These are phyloP conservation scores for Aspergillus campestris DNA, from an alignment of 495 filamentous ascomycete genomes.

Conservation along the genomic window DNA sequence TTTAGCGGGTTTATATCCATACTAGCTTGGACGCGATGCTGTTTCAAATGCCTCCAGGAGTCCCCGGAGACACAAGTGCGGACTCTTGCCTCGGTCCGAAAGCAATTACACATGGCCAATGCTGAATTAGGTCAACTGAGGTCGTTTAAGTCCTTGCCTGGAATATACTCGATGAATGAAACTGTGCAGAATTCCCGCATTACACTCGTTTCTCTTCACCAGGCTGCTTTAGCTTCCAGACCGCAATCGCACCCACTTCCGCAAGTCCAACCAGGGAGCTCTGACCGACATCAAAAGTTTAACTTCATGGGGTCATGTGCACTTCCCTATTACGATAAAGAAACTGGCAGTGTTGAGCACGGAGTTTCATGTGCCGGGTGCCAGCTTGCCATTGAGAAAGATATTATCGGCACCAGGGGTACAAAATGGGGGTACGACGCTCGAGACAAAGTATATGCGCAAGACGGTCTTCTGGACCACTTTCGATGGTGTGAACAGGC, in stretches of 20 bases:
- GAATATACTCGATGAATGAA: slow-evolving; percentile 26
- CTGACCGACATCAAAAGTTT: slow-evolving; percentile 19
- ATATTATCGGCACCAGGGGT: slow-evolving; percentile 18
- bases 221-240: slow-evolving; percentile 18
- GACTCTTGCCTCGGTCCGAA: slow-evolving; percentile 21
- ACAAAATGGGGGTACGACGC: slow-evolving; percentile 18
- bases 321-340: slow-evolving; percentile 32
- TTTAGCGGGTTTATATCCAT: slow-evolving; percentile 29
- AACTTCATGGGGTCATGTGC: slow-evolving; percentile 29
- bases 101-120: slow-evolving; percentile 25
- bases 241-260: slow-evolving; percentile 9
- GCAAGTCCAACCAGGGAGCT: slow-evolving; percentile 10
- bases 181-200: slow-evolving; percentile 17
- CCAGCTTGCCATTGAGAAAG: slow-evolving; percentile 28
- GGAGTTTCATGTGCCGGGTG: slow-evolving; percentile 34
- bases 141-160: slow-evolving; percentile 27
- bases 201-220: slow-evolving; percentile 23
- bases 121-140: slow-evolving; percentile 14
- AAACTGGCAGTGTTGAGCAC: slow-evolving; percentile 22
- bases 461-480: no score
- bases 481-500: no score
- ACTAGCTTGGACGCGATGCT: slow-evolving; percentile 27
- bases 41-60: slow-evolving; percentile 22
- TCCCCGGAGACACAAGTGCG: slow-evolving; percentile 21
- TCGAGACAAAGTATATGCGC: slow-evolving; percentile 22